A percentile compares a stretch with the other conserved stretches of the same genome.
Evolutionary conservation across 371 early-diverging fungal genomes (phyloP).

Genomic region (Umbelopsis sp.): DNA sequence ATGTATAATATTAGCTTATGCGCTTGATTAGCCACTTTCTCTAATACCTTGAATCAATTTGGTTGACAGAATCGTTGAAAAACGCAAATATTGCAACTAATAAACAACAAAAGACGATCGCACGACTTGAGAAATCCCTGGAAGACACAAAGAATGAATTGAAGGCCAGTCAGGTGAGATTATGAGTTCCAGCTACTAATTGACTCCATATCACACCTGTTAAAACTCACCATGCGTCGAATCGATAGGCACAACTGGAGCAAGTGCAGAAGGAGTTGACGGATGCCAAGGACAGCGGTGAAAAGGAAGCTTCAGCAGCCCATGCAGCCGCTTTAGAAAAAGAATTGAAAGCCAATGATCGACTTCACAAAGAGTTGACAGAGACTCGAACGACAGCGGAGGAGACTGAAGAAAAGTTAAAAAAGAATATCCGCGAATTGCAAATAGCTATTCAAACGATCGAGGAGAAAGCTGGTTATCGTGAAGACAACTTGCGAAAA

Average conservation of each 20-base stretch:
- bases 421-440: slow-evolving; percentile 65
- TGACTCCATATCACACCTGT: too few species aligned
- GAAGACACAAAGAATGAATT: slow-evolving; percentile 56
- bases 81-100: background rate
- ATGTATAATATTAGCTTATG: background rate
- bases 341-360: slow-evolving; percentile 54
- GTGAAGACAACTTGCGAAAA: slow-evolving; percentile 63
- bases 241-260: slow-evolving; percentile 53
- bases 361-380: slow-evolving; percentile 58
- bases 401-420: slow-evolving; percentile 37
- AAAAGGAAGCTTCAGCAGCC: slow-evolving; percentile 49
- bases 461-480: slow-evolving; percentile 64
- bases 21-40: background rate
- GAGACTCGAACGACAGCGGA: slow-evolving; percentile 42
- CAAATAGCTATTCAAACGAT: slow-evolving; percentile 58
- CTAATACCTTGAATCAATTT: background rate
- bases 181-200: too few species aligned
- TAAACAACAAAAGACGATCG: slow-evolving; percentile 1
- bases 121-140: slow-evolving; percentile 56
- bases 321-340: slow-evolving; percentile 60
- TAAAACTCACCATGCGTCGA: slow-evolving; percentile 46
- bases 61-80: background rate
- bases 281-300: slow-evolving; percentile 35
- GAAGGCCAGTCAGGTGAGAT: slow-evolving; percentile 63
- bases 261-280: slow-evolving; percentile 39